These are phyloP conservation scores for Claviceps sorghi DNA, from an alignment of 2,329 filamentous ascomycete genomes.

Conservation along the genomic window DNA sequence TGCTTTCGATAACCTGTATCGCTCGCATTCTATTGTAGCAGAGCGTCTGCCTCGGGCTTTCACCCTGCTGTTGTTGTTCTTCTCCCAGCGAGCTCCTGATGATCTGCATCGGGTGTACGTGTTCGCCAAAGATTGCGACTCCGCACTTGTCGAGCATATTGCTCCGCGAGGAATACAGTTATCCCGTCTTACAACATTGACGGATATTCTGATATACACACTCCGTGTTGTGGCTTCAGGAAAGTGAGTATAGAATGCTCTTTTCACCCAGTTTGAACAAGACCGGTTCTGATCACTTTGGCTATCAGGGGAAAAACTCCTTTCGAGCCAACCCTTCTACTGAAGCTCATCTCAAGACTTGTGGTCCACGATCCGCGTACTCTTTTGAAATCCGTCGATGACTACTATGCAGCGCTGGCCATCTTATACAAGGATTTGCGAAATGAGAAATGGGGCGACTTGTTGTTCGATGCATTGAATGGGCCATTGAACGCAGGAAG, in stretches of 20 bases:
- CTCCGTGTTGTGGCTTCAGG: constrained; percentile 13
- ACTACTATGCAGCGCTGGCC: constrained; percentile 28
- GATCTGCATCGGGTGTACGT: constrained; percentile 34
- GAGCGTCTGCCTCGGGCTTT: constrained; percentile 26
- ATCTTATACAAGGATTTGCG: constrained; percentile 17
- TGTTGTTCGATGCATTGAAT: constrained; percentile 16
- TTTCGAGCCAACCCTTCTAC: constrained; percentile 14
- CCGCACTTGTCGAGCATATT: constrained; percentile 22
- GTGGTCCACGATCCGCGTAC: constrained; percentile 9
- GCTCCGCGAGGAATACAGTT: constrained; percentile 15
- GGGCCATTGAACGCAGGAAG: constrained; percentile 14
- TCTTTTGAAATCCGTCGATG: constrained; percentile 12
- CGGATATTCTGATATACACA: constrained; percentile 21
- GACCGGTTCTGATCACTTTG: background rate
- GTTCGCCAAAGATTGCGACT: constrained; percentile 30
- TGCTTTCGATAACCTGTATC: constrained; percentile 48
- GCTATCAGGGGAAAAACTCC: background rate
- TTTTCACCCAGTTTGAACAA: background rate
- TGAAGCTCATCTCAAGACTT: constrained; percentile 22
- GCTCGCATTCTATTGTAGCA: constrained; percentile 15
- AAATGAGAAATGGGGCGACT: constrained; percentile 8
- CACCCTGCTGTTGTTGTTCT: constrained; percentile 35
- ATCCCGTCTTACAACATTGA: constrained; percentile 21
- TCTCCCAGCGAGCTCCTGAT: constrained; percentile 26
- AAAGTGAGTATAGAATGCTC: constrained; percentile 11